A percentile compares a stretch with the other conserved stretches of the same genome.
phyloP scores from a whole-genome alignment of 495 filamentous ascomycete species.

The Talaromyces wortmannii region DNA sequence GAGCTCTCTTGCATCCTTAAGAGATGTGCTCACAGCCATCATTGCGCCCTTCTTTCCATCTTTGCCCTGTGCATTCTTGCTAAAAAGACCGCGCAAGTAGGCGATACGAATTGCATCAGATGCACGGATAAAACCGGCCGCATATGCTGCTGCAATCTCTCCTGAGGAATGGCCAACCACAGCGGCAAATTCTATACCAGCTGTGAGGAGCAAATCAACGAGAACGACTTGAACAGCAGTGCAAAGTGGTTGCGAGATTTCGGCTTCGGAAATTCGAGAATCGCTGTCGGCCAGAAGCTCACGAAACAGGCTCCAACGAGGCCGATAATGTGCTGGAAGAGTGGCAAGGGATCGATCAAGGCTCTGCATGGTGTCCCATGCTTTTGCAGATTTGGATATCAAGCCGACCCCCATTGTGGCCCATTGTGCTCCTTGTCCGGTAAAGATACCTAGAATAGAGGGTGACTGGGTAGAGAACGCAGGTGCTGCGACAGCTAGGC shows the following conservation, averaged over 20 bases:
- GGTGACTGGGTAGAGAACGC: too few relatives aligned
- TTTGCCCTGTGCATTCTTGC: conserved; percentile 7
- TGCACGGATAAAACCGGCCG: conserved; percentile 33
- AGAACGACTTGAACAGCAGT: conserved; percentile 25
- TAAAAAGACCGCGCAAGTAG: conserved; percentile 42
- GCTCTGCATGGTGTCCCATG: too few relatives aligned
- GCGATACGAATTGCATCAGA: conserved; percentile 34
- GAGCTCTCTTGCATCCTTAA: conserved; percentile 39
- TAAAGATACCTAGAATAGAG: too few relatives aligned
- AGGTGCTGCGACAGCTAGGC: too few relatives aligned
- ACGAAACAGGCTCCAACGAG: conserved; percentile 5
- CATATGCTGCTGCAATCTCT: conserved; percentile 53
- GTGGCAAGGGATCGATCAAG: not conserved
- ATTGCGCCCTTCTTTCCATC: conserved; percentile 35
- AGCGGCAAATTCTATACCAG: conserved; percentile 16
- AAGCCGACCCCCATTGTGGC: too few relatives aligned
- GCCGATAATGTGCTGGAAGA: not conserved
- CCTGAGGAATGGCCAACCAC: conserved; percentile 56
- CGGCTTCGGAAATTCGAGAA: conserved; percentile 1
- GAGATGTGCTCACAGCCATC: conserved; percentile 41
- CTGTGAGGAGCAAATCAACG: conserved; percentile 19
- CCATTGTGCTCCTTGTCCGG: too few relatives aligned
- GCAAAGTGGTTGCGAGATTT: conserved; percentile 12
- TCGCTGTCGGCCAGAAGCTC: not conserved
- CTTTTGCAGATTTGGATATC: too few relatives aligned